phyloP scores from a whole-genome alignment of 2,329 filamentous ascomycete species.

The Aureobasidium sp. region DNA sequence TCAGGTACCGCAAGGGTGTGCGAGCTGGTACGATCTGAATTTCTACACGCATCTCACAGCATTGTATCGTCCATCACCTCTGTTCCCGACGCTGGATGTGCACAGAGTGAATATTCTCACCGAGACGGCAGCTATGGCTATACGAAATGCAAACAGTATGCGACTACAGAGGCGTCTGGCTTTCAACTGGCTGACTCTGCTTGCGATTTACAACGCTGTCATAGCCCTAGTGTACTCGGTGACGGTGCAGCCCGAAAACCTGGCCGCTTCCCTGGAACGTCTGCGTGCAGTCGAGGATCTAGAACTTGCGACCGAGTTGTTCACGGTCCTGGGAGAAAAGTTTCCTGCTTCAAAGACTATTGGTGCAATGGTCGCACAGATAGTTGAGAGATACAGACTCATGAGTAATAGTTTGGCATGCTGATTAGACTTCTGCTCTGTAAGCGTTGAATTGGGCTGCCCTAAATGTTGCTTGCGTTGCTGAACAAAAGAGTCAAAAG shows the following conservation, averaged over 20 bases:
- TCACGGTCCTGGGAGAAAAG: constrained; percentile 15
- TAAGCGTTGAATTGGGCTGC: too few relatives aligned
- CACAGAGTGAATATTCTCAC: constrained; percentile 33
- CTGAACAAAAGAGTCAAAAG: too few relatives aligned
- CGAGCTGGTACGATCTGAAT: constrained; percentile 43
- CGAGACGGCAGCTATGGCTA: constrained; percentile 37
- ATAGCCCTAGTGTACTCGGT: constrained; percentile 40
- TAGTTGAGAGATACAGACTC: background rate
- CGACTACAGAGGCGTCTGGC: constrained; percentile 36
- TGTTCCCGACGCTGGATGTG: constrained; percentile 34
- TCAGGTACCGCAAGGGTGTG: constrained; percentile 38
- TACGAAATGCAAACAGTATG: constrained; percentile 37
- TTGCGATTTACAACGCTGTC: constrained; percentile 37
- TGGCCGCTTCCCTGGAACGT: constrained; percentile 17
- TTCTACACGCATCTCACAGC: constrained; percentile 42
- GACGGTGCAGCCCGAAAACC: constrained; percentile 32
- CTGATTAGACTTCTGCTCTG: too few relatives aligned
- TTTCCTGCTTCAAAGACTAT: constrained; percentile 15
- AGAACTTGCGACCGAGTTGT: constrained; percentile 17
- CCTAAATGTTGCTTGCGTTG: too few relatives aligned
- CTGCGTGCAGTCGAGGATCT: constrained; percentile 19
- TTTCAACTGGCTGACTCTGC: constrained; percentile 39
- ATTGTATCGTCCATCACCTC: constrained; percentile 40
- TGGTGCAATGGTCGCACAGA: constrained; percentile 1
- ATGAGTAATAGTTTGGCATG: background rate